These are phyloP conservation scores for Monosporascus sp. DNA, from an alignment of 2,329 filamentous ascomycete species.

Conservation along the genomic window DNA sequence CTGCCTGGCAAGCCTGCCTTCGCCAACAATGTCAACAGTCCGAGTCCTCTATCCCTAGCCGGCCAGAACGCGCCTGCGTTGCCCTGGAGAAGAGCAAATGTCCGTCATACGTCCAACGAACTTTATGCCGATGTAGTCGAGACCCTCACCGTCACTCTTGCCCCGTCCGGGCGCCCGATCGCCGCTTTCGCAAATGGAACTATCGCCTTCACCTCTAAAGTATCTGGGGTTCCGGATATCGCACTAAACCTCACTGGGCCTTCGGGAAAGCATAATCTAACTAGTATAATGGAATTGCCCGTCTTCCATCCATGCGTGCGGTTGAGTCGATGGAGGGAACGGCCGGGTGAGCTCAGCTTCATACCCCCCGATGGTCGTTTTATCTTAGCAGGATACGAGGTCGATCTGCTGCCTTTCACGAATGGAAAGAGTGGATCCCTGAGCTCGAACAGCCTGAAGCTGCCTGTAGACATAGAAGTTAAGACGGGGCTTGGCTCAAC, in stretches of 20 bases:
- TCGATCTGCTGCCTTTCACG: conserved; percentile 76
- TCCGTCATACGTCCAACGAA: conserved; percentile 94
- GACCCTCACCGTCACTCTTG: conserved; percentile 79
- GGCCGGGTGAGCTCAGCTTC: conserved; percentile 89
- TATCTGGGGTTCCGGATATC: conserved; percentile 92
- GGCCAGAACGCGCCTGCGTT: conserved; percentile 51
- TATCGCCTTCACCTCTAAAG: conserved; percentile 90
- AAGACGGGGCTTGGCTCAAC: conserved; percentile 70
- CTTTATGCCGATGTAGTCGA: conserved; percentile 95
- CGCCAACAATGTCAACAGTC: conserved; percentile 32
- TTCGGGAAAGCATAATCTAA: conserved; percentile 73
- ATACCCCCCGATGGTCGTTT: conserved; percentile 93
- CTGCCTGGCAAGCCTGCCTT: conserved; percentile 57
- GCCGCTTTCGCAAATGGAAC: conserved; percentile 86
- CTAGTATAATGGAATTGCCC: conserved; percentile 73
- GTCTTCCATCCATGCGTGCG: conserved; percentile 96
- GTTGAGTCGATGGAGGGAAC: conserved; percentile 82
- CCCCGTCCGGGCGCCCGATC: conserved; percentile 82
- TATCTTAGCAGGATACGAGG: conserved; percentile 89
- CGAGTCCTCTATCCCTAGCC: conserved; percentile 35
- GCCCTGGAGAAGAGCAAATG: conserved; percentile 87
- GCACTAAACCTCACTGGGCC: conserved; percentile 73
- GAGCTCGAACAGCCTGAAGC: conserved; percentile 61
- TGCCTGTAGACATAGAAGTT: conserved; percentile 79
- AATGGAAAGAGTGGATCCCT: conserved; percentile 51